Percentiles rank a stretch among this genome's conserved stretches.
Conservation (phyloP, 257 asterid genomes). For the Solanum infundibuliforme region DNA sequence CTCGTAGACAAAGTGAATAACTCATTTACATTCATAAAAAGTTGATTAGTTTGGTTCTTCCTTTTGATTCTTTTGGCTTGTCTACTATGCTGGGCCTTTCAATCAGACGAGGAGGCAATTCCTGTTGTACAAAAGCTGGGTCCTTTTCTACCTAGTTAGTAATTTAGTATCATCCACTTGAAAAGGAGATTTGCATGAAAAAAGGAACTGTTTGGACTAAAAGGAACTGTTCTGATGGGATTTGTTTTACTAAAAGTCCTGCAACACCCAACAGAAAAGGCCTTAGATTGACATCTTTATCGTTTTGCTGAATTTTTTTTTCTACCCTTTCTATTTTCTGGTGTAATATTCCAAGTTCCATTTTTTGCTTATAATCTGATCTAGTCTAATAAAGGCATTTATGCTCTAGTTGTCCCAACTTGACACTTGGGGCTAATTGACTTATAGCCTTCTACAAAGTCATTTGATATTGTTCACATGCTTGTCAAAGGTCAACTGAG, state of each 20-base stretch:
- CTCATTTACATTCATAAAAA: not conserved
- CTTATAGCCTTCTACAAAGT: not conserved
- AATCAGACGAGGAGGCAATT: not conserved
- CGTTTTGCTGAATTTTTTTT: not conserved
- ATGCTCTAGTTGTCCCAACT: not conserved
- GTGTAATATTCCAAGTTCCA: not conserved
- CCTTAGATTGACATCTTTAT: not conserved
- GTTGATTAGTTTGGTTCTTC: not conserved
- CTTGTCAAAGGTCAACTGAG: not conserved
- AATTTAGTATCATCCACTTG: not conserved
- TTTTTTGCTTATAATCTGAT: not conserved
- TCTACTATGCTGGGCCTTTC: not conserved
- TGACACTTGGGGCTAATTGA: not conserved
- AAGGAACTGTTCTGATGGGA: not conserved
- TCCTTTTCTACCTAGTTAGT: not conserved
- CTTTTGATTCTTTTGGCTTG: not conserved
- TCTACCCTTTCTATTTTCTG: not conserved
- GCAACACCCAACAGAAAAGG: not conserved
- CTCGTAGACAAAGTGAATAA: not conserved
- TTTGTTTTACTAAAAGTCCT: not conserved
- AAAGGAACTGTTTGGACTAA: not conserved
- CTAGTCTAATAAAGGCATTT: not conserved
- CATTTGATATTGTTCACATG: not conserved
- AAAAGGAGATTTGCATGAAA: not conserved
- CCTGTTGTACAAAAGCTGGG: not conserved